phyloP scores from a whole-genome alignment of 2,329 filamentous ascomycete genomes.

The Aspergillus versicolor region DNA sequence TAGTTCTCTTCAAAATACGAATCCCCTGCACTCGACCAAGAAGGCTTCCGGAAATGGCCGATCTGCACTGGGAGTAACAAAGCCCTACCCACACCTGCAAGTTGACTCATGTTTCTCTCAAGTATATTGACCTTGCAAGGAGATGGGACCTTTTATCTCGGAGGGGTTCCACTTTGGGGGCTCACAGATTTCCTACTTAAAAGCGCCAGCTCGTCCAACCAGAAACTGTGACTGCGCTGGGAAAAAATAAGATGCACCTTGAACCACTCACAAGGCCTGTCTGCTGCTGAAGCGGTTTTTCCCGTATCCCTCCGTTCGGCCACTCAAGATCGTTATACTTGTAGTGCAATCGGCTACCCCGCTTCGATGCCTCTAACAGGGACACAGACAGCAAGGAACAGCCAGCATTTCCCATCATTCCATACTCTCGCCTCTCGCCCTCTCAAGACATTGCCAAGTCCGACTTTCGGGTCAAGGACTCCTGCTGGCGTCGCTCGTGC shows the following conservation, averaged over 20 bases:
- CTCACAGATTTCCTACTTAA: neutral
- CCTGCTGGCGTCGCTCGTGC: constrained; percentile 5
- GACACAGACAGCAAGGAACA: constrained; percentile 4
- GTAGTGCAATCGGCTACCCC: constrained; percentile 7
- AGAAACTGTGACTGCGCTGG: neutral
- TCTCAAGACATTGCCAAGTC: constrained; percentile 10
- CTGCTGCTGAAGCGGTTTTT: constrained; percentile 6
- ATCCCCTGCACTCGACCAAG: neutral
- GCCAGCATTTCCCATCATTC: neutral
- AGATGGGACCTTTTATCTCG: constrained; percentile 1
- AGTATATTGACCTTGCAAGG: constrained; percentile 3
- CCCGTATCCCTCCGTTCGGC: constrained; percentile 7
- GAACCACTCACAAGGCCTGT: neutral
- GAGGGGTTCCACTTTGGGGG: neutral
- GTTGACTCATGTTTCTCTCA: constrained; percentile 8
- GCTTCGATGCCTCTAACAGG: constrained; percentile 12
- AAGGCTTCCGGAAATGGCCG: neutral
- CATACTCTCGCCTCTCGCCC: constrained; percentile 10
- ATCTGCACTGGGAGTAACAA: neutral
- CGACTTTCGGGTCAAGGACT: neutral
- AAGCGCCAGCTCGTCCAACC: constrained; percentile 4
- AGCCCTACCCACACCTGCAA: constrained; percentile 4
- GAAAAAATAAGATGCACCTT: neutral
- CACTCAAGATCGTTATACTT: constrained; percentile 6
- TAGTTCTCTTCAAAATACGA: neutral